These are phyloP conservation scores for Xylaria bambusicola DNA, from an alignment of 495 filamentous ascomycete genomes.

Conservation along the genomic window DNA sequence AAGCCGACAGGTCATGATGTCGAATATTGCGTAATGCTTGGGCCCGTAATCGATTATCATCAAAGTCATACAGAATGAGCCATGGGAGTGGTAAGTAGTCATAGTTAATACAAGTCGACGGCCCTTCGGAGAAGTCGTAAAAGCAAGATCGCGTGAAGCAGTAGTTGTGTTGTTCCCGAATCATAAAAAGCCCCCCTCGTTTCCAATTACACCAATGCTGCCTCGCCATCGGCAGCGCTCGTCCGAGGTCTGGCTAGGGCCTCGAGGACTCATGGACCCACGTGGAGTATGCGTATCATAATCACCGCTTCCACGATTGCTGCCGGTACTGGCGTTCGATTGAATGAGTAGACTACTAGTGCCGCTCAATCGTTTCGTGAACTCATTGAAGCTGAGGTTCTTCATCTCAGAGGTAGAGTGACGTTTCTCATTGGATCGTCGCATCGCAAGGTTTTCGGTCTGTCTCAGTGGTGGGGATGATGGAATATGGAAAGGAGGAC, in stretches of 20 bases:
- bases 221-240: slow-evolving; percentile 38
- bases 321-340: slow-evolving; percentile 48
- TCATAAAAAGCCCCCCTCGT: slow-evolving; percentile 36
- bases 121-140: not conserved
- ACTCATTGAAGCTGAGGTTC: slow-evolving; percentile 55
- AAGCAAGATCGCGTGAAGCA: not conserved
- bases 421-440: slow-evolving; percentile 42
- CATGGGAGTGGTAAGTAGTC: not conserved
- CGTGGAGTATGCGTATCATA: slow-evolving; percentile 36
- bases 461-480: slow-evolving; percentile 18
- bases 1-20: slow-evolving; percentile 10
- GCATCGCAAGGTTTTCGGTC: slow-evolving; percentile 18
- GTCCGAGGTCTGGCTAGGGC: slow-evolving; percentile 25
- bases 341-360: slow-evolving; percentile 57
- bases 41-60: slow-evolving; percentile 12
- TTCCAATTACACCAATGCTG: slow-evolving; percentile 32
- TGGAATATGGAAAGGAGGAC: slow-evolving; percentile 22
- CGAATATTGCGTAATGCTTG: slow-evolving; percentile 13
- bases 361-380: slow-evolving; percentile 54
- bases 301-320: slow-evolving; percentile 50
- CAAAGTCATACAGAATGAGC: slow-evolving; percentile 14
- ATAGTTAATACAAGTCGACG: slow-evolving; percentile 18
- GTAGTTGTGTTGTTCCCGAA: not conserved
- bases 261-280: slow-evolving; percentile 24
- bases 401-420: slow-evolving; percentile 50